Percentiles rank a stretch among this genome's conserved stretches.
Evolutionary conservation across 768 basidiomycete species (phyloP).

Genomic region (Psilocybe subaeruginosa): DNA sequence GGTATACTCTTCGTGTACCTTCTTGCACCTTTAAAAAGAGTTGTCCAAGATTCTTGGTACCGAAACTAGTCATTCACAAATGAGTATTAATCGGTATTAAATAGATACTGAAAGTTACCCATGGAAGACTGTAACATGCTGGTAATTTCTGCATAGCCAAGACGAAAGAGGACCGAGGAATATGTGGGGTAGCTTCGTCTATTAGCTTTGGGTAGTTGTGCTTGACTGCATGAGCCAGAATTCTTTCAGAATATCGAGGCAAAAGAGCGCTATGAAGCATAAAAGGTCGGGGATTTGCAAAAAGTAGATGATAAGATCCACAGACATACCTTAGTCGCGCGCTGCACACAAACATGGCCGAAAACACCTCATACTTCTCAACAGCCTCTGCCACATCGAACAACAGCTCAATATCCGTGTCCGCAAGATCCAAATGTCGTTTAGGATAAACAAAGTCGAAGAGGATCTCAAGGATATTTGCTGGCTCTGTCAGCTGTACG

Average conservation of each 20-base stretch:
- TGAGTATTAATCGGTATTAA: not conserved
- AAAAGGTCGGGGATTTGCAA: not conserved
- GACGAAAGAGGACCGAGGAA: not conserved
- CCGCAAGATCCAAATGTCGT: constrained; percentile 4
- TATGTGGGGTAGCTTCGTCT: constrained; percentile 9
- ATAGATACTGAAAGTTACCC: not conserved
- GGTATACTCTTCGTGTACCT: not conserved
- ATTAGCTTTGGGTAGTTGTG: constrained; percentile 18
- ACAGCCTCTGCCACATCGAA: constrained; percentile 11
- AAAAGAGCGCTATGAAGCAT: constrained; percentile 7
- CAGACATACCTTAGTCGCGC: constrained; percentile 5
- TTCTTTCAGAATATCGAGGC: constrained; percentile 14
- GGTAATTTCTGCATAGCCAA: not conserved
- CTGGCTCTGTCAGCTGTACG: constrained; percentile 9
- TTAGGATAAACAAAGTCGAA: constrained; percentile 13
- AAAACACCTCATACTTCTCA: constrained; percentile 19
- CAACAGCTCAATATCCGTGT: not conserved
- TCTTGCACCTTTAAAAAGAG: not conserved
- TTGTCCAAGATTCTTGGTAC: not conserved
- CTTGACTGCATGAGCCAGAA: constrained; percentile 20
- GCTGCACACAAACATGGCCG: constrained; percentile 10
- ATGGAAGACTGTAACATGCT: not conserved
- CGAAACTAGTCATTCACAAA: not conserved
- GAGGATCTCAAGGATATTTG: constrained; percentile 8
- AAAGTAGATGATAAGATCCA: not conserved